Conservation (phyloP, 305 asterid species). For the Fraxinus sp. region DNA sequence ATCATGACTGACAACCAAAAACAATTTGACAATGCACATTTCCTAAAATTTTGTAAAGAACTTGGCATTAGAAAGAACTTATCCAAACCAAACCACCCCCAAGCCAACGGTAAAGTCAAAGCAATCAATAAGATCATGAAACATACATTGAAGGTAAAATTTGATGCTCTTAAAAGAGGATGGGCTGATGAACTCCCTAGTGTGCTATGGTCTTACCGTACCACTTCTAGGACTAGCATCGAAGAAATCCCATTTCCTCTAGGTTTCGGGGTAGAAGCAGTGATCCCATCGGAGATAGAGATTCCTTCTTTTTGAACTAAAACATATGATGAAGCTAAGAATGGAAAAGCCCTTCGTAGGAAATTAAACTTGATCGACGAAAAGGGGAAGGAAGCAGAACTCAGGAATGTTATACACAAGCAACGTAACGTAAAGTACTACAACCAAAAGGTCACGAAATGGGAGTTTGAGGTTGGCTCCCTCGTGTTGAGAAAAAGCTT, state of each 20-base stretch:
- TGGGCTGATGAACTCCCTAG: not conserved
- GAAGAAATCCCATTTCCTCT: too few species aligned
- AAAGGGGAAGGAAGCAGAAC: not conserved
- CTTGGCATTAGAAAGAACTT: too few species aligned
- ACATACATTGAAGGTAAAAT: too few species aligned
- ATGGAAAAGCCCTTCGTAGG: not conserved
- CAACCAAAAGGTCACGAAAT: not conserved
- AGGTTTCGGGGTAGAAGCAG: not conserved
- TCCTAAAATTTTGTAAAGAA: too few species aligned
- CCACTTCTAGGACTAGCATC: not conserved
- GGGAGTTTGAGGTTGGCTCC: not conserved
- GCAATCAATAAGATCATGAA: too few species aligned
- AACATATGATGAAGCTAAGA: not conserved
- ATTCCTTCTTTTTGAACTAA: not conserved
- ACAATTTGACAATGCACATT: too few species aligned
- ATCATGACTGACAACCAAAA: too few species aligned
- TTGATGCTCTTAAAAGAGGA: too few species aligned
- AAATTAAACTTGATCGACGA: not conserved
- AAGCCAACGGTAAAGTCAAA: too few species aligned
- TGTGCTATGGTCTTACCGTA: not conserved
- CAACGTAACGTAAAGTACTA: not conserved
- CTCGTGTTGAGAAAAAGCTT: not conserved
- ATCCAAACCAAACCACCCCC: too few species aligned
- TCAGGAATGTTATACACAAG: not conserved
- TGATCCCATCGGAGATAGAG: not conserved